Percentiles rank a stretch among this genome's conserved stretches.
Evolutionary conservation across 2,329 filamentous ascomycete species (phyloP).

Genomic region (Aspergillus arachidicola): DNA sequence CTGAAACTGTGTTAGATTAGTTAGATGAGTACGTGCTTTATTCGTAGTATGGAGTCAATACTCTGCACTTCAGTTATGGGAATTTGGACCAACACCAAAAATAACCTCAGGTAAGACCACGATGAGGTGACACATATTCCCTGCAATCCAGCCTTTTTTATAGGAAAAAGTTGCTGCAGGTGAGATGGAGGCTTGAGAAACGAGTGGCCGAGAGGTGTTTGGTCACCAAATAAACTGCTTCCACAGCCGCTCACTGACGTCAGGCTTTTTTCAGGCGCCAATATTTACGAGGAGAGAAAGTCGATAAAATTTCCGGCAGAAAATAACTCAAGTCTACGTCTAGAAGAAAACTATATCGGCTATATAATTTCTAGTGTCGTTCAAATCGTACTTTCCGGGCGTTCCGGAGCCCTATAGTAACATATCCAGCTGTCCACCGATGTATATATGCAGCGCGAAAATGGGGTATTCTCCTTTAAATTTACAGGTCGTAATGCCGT

Average conservation of each 20-base stretch:
- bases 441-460: not conserved
- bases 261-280: conserved; percentile 7
- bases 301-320: not conserved
- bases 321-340: not conserved
- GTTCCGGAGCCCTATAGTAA: conserved; percentile 1
- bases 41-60: not conserved
- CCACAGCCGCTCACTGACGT: conserved; percentile 23
- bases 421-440: not conserved
- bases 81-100: not conserved
- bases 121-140: not conserved
- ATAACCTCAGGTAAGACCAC: not conserved
- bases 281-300: not conserved
- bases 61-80: not conserved
- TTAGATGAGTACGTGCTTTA: not conserved
- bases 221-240: conserved; percentile 5
- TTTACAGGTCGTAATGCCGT: conserved; percentile 20
- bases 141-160: not conserved
- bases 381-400: not conserved
- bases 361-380: not conserved
- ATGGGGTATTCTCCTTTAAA: conserved; percentile 18
- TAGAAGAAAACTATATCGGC: not conserved
- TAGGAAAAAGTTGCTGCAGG: not conserved
- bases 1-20: not conserved
- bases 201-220: conserved; percentile 2
- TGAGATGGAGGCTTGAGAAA: not conserved